Evolutionary conservation across 305 asterid genomes (phyloP).

Genomic region (Solanum chacoense): DNA sequence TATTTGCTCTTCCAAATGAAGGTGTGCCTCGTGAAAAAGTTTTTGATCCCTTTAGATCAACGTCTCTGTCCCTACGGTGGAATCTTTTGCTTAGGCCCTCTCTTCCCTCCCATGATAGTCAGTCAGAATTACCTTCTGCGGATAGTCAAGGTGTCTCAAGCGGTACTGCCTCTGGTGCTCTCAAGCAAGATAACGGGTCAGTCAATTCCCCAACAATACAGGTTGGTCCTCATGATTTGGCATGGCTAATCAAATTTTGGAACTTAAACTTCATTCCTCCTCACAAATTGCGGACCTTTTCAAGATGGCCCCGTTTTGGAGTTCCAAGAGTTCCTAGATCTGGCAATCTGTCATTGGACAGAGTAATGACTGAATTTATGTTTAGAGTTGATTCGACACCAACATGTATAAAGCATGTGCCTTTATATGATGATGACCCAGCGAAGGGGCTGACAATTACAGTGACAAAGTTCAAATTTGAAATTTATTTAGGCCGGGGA

Average conservation of each 20-base stretch:
- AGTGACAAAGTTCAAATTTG: slow-evolving; percentile 74
- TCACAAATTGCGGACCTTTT: slow-evolving; percentile 77
- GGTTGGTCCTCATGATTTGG: slow-evolving; percentile 97
- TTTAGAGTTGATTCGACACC: slow-evolving; percentile 90
- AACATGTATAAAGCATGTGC: slow-evolving; percentile 68
- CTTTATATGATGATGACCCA: slow-evolving; percentile 90
- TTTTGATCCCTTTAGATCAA: slow-evolving; percentile 95
- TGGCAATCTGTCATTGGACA: slow-evolving; percentile 90
- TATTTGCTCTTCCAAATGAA: slow-evolving; percentile 88
- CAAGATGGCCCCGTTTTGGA: slow-evolving; percentile 98
- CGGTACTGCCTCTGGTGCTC: slow-evolving; percentile 28
- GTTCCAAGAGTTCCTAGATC: slow-evolving; percentile 91
- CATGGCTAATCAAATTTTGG: slow-evolving; percentile 91
- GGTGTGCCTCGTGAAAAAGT: slow-evolving; percentile 67
- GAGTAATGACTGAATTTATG: slow-evolving; percentile 98
- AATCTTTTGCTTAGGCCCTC: slow-evolving; percentile 75
- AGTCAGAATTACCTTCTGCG: slow-evolving; percentile 28
- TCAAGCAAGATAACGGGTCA: slow-evolving; percentile 28
- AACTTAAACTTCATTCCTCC: slow-evolving; percentile 86
- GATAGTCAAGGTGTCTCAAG: slow-evolving; percentile 33
- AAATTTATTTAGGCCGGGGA: slow-evolving; percentile 77
- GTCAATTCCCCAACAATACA: slow-evolving; percentile 58
- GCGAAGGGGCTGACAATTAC: slow-evolving; percentile 81
- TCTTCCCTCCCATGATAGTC: slow-evolving; percentile 30
- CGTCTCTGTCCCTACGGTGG: slow-evolving; percentile 79